These are phyloP conservation scores for Agrocybe praecox DNA, from an alignment of 768 basidiomycete species.

Conservation along the genomic window DNA sequence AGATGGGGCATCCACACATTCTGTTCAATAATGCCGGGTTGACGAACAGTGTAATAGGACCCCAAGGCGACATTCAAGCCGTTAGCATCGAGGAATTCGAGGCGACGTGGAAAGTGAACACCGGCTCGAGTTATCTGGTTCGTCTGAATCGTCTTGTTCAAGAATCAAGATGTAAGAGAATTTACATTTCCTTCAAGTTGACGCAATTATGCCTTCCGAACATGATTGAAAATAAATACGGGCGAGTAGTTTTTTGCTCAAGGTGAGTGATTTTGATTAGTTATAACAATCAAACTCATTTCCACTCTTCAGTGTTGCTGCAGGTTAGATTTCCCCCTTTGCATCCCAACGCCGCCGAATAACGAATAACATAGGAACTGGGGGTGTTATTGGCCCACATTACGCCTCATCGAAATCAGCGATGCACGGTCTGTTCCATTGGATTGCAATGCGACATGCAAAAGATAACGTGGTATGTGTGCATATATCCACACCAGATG, in stretches of 20 bases:
- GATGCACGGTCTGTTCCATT: constrained; percentile 54
- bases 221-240: constrained; percentile 51
- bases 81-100: constrained; percentile 47
- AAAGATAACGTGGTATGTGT: constrained; percentile 52
- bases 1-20: constrained; percentile 51
- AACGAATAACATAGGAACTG: constrained; percentile 34
- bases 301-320: constrained; percentile 39
- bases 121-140: constrained; percentile 49
- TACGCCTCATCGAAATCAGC: constrained; percentile 61
- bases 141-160: constrained; percentile 9
- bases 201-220: constrained; percentile 52
- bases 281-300: not conserved
- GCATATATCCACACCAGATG: not conserved
- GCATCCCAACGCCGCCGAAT: not conserved
- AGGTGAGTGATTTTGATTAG: constrained; percentile 30
- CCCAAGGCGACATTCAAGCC: constrained; percentile 46
- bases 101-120: constrained; percentile 48
- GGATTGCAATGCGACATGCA: constrained; percentile 52
- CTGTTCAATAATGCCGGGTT: constrained; percentile 55
- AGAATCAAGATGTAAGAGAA: not conserved
- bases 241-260: constrained; percentile 53
- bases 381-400: constrained; percentile 58
- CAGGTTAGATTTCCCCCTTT: constrained; percentile 27
- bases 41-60: constrained; percentile 42
- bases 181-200: constrained; percentile 30